Evolutionary conservation across 257 asterid species (phyloP).

Genomic region (Hygrophila difformis): DNA sequence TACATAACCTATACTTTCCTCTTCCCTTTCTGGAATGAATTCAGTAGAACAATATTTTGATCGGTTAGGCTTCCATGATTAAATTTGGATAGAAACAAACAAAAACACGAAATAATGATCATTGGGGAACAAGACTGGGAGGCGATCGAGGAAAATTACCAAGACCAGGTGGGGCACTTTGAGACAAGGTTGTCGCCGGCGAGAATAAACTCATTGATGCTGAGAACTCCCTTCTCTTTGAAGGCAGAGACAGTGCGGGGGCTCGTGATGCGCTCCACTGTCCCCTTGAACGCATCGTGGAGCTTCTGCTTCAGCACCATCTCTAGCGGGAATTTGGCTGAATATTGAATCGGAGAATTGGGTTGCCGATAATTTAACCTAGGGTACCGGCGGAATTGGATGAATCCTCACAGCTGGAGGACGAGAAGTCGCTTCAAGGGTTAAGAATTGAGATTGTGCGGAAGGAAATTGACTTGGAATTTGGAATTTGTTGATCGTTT

Average conservation of each 20-base stretch:
- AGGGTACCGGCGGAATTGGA: background rate
- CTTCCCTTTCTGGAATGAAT: too few species aligned
- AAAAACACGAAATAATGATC: too few species aligned
- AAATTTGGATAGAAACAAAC: too few species aligned
- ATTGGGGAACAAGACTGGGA: too few species aligned
- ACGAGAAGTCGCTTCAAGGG: too few species aligned
- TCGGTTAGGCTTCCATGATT: too few species aligned
- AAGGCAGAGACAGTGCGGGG: constrained; percentile 95
- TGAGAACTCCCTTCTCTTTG: constrained; percentile 95
- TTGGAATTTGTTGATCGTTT: background rate
- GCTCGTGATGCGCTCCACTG: constrained; percentile 85
- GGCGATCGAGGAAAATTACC: constrained; percentile 46
- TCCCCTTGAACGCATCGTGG: constrained; percentile 84
- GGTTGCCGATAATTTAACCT: background rate
- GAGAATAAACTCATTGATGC: constrained; percentile 76
- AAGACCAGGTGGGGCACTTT: constrained; percentile 98
- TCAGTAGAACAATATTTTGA: too few species aligned
- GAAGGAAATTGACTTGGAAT: constrained; percentile 6
- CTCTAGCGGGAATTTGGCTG: constrained; percentile 5
- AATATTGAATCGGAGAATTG: constrained; percentile 5
- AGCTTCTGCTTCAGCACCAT: constrained; percentile 75
- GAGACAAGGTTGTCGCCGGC: constrained; percentile 99
- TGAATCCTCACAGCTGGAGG: too few species aligned
- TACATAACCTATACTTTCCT: too few species aligned
- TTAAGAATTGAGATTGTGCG: too few species aligned